Evolutionary conservation across 306 rosid species (phyloP), one percentile per base, ranked within the genome.

Genomic region (Trifolium fragiferum): DNA sequence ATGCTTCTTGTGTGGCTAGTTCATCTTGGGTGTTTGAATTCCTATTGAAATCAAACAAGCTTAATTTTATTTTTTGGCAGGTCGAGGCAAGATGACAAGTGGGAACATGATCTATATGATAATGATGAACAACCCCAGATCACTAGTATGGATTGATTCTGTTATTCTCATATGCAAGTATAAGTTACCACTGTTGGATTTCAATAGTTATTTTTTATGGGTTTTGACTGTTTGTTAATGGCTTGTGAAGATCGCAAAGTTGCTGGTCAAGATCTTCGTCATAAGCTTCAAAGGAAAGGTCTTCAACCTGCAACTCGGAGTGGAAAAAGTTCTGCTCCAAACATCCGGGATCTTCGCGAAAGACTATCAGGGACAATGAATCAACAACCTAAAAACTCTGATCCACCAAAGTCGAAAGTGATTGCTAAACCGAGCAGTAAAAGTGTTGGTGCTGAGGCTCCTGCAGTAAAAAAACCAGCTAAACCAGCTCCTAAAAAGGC

Each of bases 71-170:
- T 75, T 86, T 60, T 18, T 12, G 33, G 20, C 91, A 95, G 99
- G 90, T 86, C 80, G 72, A 90, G 99, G 82, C 92, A 92, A 82
- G 98, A 92, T 89, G 98, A 87, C 86, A 92, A 89, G 78, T 95
- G 99, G 99, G 98, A 95, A 85, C 99, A 95, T 83, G 99, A 95
- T 90, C 98, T 95, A 47, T 95, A 84, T 77, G 86, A 86, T 21
- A 72, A 76, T 57, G 88, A 78, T 51, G 87, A 78, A 67, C 78
- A 78, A 67, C 80, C 86, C 23, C 92, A 37, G 66, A 78, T 75
- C 80, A 84, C 93, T 83, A 90, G 99, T 95, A 92, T 74, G 96
- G 80, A 66, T 73, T 79, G 73, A 74, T 76, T 85, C 69, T 78
- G 80, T 68, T 79, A 76, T 75, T 68, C 78, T 77, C 74, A 41